Conservation (phyloP, 140 eudicot species). For the Oenanthe javanica region DNA sequence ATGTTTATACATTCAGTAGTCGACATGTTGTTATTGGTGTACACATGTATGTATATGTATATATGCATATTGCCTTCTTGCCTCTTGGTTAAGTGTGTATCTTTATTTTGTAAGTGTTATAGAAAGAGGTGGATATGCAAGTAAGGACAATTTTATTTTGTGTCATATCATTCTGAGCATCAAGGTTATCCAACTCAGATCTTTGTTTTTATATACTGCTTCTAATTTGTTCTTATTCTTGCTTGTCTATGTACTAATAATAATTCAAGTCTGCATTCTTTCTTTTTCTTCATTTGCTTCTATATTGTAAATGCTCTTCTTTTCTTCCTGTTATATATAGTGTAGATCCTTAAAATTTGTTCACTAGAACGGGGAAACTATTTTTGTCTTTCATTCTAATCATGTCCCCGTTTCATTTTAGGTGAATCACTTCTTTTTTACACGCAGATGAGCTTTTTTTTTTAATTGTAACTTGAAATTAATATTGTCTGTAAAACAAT, state of each 20-base stretch:
- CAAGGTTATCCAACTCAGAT: background rate
- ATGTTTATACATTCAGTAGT: too few relatives aligned
- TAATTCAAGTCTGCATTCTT: background rate
- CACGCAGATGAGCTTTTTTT: too few relatives aligned
- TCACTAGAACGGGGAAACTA: too few relatives aligned
- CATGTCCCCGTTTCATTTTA: too few relatives aligned
- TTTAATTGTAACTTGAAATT: too few relatives aligned
- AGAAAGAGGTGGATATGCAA: background rate
- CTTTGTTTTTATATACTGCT: background rate
- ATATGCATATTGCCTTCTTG: too few relatives aligned
- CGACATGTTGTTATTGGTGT: background rate
- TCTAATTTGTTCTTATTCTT: background rate
- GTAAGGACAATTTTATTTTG: background rate
- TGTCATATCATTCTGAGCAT: background rate
- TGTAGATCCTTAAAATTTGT: too few relatives aligned
- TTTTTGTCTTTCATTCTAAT: too few relatives aligned
- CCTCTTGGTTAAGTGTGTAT: too few relatives aligned
- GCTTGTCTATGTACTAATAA: background rate
- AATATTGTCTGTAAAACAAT: too few relatives aligned
- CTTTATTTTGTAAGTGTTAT: background rate
- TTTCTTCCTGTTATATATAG: background rate
- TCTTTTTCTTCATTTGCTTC: background rate
- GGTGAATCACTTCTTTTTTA: too few relatives aligned
- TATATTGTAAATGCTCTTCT: background rate
- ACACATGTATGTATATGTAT: too few relatives aligned